Percentiles rank a stretch among this genome's conserved stretches.
phyloP scores from a whole-genome alignment of 2,329 filamentous ascomycete species.

The Fusarium kyushuense region DNA sequence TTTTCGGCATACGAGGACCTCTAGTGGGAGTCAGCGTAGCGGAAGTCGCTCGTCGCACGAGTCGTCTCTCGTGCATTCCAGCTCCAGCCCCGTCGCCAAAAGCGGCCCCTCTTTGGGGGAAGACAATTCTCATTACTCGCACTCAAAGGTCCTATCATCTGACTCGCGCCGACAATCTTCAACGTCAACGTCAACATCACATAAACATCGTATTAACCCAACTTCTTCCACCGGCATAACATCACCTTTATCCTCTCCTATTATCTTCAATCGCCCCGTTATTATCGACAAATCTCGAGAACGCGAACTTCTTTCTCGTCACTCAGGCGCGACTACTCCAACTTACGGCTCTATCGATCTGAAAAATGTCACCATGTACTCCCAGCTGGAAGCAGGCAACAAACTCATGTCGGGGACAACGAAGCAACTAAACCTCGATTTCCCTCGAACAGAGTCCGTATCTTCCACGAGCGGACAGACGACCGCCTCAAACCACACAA shows the following conservation, averaged over 20 bases:
- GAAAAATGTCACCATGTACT: constrained; percentile 56
- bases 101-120: constrained; percentile 47
- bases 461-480: constrained; percentile 61
- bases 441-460: constrained; percentile 59
- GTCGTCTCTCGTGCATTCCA: constrained; percentile 47
- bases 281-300: constrained; percentile 36
- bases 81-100: constrained; percentile 34
- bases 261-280: constrained; percentile 42
- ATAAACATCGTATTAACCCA: constrained; percentile 33
- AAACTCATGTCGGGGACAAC: constrained; percentile 48
- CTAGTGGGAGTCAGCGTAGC: constrained; percentile 47
- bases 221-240: background rate
- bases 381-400: constrained; percentile 48
- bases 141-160: constrained; percentile 39
- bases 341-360: constrained; percentile 41
- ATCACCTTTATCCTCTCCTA: constrained; percentile 26
- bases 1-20: constrained; percentile 43
- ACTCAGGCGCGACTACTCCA: constrained; percentile 34
- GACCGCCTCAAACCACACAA: constrained; percentile 59
- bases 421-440: constrained; percentile 53
- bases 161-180: constrained; percentile 43
- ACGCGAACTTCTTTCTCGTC: constrained; percentile 41
- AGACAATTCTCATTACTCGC: constrained; percentile 39
- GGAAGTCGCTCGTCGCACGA: constrained; percentile 48
- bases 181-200: constrained; percentile 32